Conservation (phyloP, 140 eudicot genomes). For the Senecio squalidus region DNA sequence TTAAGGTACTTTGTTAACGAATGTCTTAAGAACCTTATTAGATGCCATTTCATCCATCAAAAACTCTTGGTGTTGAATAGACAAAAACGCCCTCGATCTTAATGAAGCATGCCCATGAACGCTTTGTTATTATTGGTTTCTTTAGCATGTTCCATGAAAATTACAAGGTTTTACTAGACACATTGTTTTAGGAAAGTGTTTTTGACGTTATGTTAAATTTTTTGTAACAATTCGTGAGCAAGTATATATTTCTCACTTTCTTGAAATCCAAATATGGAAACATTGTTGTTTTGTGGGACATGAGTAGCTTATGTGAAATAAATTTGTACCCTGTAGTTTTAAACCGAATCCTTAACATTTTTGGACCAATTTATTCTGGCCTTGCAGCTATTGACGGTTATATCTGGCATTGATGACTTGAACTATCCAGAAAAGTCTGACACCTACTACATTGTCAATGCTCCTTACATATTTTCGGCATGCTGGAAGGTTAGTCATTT, state of each 20-base stretch:
- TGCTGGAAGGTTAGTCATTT: constrained; percentile 91
- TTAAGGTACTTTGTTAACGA: constrained; percentile 53
- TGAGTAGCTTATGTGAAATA: neutral
- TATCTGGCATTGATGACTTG: constrained; percentile 90
- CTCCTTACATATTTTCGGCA: constrained; percentile 95
- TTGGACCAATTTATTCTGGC: neutral
- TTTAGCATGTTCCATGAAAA: neutral
- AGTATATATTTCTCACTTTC: neutral
- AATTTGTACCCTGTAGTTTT: neutral
- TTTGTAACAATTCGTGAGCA: neutral
- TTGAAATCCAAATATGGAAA: constrained; percentile 4
- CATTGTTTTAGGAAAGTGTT: neutral
- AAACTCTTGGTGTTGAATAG: neutral
- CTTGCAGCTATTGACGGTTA: constrained; percentile 82
- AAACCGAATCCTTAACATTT: neutral
- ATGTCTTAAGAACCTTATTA: no score
- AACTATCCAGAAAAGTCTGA: constrained; percentile 98
- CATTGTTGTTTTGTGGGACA: neutral
- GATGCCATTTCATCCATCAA: no score
- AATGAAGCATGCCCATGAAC: neutral
- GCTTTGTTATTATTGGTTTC: neutral
- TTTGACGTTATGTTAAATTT: neutral
- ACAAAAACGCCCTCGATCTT: neutral
- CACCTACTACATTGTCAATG: constrained; percentile 84
- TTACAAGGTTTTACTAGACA: neutral